phyloP scores from a whole-genome alignment of 768 basidiomycete genomes.

The Podaxis sp. region DNA sequence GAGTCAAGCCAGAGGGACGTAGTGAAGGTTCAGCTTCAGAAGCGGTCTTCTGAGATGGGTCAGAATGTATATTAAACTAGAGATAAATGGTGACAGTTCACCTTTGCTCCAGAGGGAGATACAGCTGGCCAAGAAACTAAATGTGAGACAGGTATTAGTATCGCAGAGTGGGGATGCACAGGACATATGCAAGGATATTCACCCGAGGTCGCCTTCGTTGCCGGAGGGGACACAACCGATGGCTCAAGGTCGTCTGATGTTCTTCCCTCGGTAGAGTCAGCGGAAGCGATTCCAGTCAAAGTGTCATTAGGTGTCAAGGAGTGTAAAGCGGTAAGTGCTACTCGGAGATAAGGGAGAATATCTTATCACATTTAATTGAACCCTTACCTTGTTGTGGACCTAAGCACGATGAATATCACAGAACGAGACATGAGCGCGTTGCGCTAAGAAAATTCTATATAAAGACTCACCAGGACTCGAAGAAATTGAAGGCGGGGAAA shows the following conservation, averaged over 20 bases:
- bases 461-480: neutral
- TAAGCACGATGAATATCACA: neutral
- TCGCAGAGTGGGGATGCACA: neutral
- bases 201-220: slow-evolving; percentile 2
- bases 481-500: neutral
- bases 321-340: neutral
- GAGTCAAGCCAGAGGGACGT: slow-evolving; percentile 34
- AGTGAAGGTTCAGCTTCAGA: neutral
- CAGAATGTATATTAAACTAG: too few species aligned
- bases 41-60: neutral
- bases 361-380: neutral
- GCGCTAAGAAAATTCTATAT: neutral
- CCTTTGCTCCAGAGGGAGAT: neutral
- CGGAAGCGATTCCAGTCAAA: neutral
- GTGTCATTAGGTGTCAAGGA: neutral
- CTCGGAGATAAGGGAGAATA: neutral
- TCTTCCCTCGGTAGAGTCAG: neutral
- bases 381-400: neutral
- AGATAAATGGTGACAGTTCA: neutral
- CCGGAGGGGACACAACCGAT: neutral
- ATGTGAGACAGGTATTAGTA: neutral
- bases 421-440: neutral
- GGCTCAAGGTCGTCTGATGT: neutral
- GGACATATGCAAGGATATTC: neutral
- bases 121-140: neutral